Percentiles rank a stretch among this genome's conserved stretches.
Evolutionary conservation across 2,329 filamentous ascomycete species (phyloP).

Genomic region (Cercospora brassicicola): DNA sequence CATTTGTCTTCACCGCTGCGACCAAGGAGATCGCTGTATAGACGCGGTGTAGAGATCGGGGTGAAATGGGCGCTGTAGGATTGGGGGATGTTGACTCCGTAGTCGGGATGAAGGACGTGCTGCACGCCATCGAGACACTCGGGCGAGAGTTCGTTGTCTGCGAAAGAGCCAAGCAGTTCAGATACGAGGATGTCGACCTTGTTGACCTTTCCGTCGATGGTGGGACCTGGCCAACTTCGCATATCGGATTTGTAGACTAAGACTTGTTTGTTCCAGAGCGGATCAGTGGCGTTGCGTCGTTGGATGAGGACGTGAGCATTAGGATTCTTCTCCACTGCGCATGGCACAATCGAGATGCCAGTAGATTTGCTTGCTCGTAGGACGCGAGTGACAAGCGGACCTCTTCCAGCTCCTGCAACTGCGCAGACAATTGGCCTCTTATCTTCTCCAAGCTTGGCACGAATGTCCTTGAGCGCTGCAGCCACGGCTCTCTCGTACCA

Average conservation of each 20-base stretch:
- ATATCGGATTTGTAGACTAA: constrained; percentile 95
- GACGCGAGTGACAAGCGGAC: constrained; percentile 84
- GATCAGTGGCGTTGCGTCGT: constrained; percentile 71
- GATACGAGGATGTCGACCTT: constrained; percentile 91
- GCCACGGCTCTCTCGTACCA: constrained; percentile 88
- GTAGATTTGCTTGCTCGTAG: constrained; percentile 75
- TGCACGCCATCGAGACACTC: constrained; percentile 97
- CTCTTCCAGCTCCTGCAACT: constrained; percentile 89
- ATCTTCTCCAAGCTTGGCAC: constrained; percentile 72
- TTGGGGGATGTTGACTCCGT: constrained; percentile 89
- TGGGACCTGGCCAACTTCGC: constrained; percentile 89
- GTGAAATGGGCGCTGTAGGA: constrained; percentile 92
- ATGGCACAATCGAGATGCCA: constrained; percentile 77
- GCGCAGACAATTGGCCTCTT: constrained; percentile 74
- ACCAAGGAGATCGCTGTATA: constrained; percentile 75
- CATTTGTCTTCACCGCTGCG: constrained; percentile 67
- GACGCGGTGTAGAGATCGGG: constrained; percentile 83
- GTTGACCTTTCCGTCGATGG: constrained; percentile 54
- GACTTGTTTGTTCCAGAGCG: constrained; percentile 72
- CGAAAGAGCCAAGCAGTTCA: constrained; percentile 91
- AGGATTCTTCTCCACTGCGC: constrained; percentile 96
- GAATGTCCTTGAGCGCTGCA: constrained; percentile 79
- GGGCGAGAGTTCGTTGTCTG: constrained; percentile 93
- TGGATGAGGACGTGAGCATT: constrained; percentile 94
- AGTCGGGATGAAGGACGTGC: constrained; percentile 73